Percentiles rank a stretch among this genome's conserved stretches.
Evolutionary conservation across 2,329 filamentous ascomycete genomes (phyloP).

Genomic region (Cladosporium halotolerans): DNA sequence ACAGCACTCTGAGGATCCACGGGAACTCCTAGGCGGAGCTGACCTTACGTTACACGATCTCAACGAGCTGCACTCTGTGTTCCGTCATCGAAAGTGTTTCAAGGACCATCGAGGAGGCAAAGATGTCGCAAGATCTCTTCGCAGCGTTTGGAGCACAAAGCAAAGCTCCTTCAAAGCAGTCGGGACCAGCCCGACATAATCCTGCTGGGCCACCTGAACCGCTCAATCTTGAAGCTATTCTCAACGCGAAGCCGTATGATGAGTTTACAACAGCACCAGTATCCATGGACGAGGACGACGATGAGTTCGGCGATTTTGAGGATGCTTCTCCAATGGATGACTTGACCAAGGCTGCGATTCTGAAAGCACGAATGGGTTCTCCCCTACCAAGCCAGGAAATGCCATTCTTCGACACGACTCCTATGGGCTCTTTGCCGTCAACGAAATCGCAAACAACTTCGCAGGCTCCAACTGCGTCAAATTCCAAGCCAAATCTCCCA

Average conservation of each 20-base stretch:
- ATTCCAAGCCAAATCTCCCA: neutral
- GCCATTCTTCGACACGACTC: slow-evolving; percentile 6
- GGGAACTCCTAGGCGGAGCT: too few relatives aligned
- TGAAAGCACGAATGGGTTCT: slow-evolving; percentile 7
- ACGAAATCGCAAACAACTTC: neutral
- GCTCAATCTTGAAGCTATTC: slow-evolving; percentile 34
- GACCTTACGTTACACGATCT: too few relatives aligned
- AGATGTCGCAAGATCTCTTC: slow-evolving; percentile 50
- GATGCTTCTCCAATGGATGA: slow-evolving; percentile 27
- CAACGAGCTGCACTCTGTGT: neutral
- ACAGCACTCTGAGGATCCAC: too few relatives aligned
- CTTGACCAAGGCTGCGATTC: neutral
- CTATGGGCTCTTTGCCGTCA: neutral
- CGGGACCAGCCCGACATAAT: slow-evolving; percentile 1
- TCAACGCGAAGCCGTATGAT: slow-evolving; percentile 7
- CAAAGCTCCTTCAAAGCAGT: neutral
- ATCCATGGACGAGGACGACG: slow-evolving; percentile 34
- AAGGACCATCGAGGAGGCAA: neutral
- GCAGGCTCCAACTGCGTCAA: too few relatives aligned
- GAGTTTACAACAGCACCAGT: slow-evolving; percentile 16
- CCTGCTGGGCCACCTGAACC: slow-evolving; percentile 5
- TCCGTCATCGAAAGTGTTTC: neutral
- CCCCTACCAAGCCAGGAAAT: slow-evolving; percentile 4
- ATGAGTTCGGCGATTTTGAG: slow-evolving; percentile 51
- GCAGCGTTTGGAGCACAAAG: slow-evolving; percentile 40